A percentile compares a stretch with the other conserved stretches of the same genome.
phyloP scores from a whole-genome alignment of 148 eudicot species.

The Cornus suecica region DNA sequence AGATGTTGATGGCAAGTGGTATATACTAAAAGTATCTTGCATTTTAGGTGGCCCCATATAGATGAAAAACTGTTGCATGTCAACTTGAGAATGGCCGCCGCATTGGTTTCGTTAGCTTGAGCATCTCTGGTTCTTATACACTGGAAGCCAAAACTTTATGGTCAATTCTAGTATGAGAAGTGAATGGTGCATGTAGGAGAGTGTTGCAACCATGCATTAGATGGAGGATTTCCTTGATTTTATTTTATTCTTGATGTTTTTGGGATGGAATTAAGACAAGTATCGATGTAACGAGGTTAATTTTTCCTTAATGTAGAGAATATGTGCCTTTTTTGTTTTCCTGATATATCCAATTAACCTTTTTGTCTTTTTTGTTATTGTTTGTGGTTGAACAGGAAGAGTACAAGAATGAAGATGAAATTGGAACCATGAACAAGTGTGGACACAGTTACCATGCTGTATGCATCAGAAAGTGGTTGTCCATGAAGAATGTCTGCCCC shows the following conservation, averaged over 20 bases:
- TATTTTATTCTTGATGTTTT: too few relatives aligned
- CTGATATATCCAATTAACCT: background rate
- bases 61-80: background rate
- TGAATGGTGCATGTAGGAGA: too few relatives aligned
- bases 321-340: background rate
- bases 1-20: background rate
- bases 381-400: constrained; percentile 22
- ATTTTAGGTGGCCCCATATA: background rate
- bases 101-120: too few relatives aligned
- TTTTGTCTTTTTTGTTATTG: background rate
- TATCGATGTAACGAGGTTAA: background rate
- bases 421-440: constrained; percentile 23
- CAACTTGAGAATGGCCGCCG: too few relatives aligned
- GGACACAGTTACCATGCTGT: constrained; percentile 26
- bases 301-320: too few relatives aligned
- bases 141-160: too few relatives aligned
- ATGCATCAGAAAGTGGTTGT: constrained; percentile 32
- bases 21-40: background rate
- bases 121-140: too few relatives aligned
- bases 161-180: too few relatives aligned
- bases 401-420: constrained; percentile 12
- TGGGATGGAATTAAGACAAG: too few relatives aligned
- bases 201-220: too few relatives aligned
- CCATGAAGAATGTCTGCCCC: constrained; percentile 32
- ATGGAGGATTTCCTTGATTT: too few relatives aligned